Base-by-base conservation (phyloP, 495 filamentous ascomycete genomes). In the Cenococcum geophilum region DNA sequence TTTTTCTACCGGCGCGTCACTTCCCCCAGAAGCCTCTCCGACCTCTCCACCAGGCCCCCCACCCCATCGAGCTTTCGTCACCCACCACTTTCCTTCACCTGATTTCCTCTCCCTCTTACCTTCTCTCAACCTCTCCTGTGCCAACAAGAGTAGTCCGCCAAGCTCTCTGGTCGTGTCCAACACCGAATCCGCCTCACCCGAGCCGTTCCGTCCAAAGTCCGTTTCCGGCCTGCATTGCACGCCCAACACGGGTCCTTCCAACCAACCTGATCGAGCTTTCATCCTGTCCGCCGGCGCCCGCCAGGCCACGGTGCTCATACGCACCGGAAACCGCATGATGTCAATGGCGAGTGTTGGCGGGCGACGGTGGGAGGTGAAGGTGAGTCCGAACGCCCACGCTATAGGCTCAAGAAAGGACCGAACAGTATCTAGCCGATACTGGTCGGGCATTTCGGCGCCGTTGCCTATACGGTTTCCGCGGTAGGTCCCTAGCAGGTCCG, bases 31-130 rank as follows among this genome's bases (percentile, higher is more conserved):
- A 4, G 57, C 69, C 51, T 71, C 71, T 47, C 73, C 75, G 21
- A 68, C 61, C 49, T 76, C 75, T 21, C 72, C 74, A 1, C 76
- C 76, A n/a, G 67, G 65, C 2, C 75, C 75, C n/a, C 75, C 76
- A 50, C 91, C 91, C 83, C 90, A 95, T 21, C 91, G 80, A 32
- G 82, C 84, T 58, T 73, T 77, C 23, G 75, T 83, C 2, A 85
- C 83, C 89, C 89, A 96, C 90, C 91, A 96, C 61, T 85, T 80
- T 3, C 82, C 86, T 57, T 90, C 84, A 2, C 89, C 89, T 6
- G 89, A 80, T 23, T 76, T 78, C 43, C 43, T 67, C 70, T 95
- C 89, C 6, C 67, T 60, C 53, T 76, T 79, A 5, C 86, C 86
- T 70, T 93, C 82, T 34, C 91, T 80, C 12, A 84, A 82, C 32